Evolutionary conservation across 169 alveolate genomes (phyloP).

Genomic region (Plasmodium vivax): DNA sequence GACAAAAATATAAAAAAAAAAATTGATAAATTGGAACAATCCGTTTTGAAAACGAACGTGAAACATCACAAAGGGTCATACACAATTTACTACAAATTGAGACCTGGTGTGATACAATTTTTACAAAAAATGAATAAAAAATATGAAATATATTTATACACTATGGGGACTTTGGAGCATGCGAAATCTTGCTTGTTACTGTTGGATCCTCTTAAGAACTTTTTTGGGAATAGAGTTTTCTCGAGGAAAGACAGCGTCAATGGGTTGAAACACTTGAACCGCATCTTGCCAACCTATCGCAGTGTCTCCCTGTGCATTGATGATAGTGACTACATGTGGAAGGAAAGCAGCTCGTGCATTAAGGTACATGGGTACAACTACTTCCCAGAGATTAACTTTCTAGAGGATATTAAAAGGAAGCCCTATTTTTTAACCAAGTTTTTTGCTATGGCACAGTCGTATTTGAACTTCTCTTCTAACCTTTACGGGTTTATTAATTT

Average conservation of each 20-base stretch:
- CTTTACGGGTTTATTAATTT: constrained; percentile 59
- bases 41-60: constrained; percentile 75
- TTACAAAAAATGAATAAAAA: constrained; percentile 73
- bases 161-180: constrained; percentile 89
- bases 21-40: constrained; percentile 72
- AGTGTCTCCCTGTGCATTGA: constrained; percentile 60
- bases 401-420: constrained; percentile 61
- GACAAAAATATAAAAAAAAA: constrained; percentile 33
- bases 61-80: constrained; percentile 76
- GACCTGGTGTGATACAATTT: constrained; percentile 89
- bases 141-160: constrained; percentile 84
- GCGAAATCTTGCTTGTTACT: constrained; percentile 84
- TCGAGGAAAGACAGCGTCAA: constrained; percentile 78
- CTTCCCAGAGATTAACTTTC: constrained; percentile 61
- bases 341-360: constrained; percentile 45
- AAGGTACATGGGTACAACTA: constrained; percentile 66
- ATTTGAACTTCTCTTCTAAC: constrained; percentile 31
- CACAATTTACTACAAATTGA: constrained; percentile 80
- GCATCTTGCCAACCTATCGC: constrained; percentile 60
- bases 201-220: constrained; percentile 82
- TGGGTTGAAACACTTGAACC: constrained; percentile 42
- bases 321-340: constrained; percentile 73
- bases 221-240: constrained; percentile 79
- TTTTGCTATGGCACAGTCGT: constrained; percentile 66
- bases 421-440: constrained; percentile 57